phyloP scores from a whole-genome alignment of 2,329 filamentous ascomycete genomes.

The Fusarium vanettenii region DNA sequence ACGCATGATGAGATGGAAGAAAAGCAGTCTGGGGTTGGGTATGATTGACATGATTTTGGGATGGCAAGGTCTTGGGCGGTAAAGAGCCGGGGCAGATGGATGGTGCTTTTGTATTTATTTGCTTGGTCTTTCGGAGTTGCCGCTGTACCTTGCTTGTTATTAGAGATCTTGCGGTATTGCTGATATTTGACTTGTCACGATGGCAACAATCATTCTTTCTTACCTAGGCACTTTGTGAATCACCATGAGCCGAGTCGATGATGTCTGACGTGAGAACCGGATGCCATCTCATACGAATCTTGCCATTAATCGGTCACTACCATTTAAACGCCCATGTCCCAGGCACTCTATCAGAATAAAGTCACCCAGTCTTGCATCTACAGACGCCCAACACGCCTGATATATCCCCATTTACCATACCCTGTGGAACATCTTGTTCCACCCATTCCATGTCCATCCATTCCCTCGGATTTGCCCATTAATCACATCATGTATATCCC shows the following conservation, averaged over 20 bases:
- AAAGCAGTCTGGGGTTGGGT: neutral
- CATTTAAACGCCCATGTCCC: conserved; percentile 32
- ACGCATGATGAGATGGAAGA: neutral
- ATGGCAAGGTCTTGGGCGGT: neutral
- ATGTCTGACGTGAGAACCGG: neutral
- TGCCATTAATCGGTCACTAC: neutral
- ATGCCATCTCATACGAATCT: neutral
- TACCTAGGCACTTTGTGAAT: neutral
- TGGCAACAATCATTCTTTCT: neutral
- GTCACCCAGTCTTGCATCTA: conserved; percentile 20
- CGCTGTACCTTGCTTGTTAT: neutral
- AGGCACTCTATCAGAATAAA: conserved; percentile 28
- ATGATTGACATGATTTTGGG: neutral
- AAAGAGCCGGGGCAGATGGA: neutral
- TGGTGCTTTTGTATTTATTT: neutral
- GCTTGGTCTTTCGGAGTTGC: neutral
- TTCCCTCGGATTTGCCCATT: neutral
- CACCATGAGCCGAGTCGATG: too few relatives aligned
- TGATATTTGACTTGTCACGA: neutral
- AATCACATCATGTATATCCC: conserved; percentile 4
- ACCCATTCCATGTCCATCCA: neutral
- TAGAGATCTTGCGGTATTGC: neutral
- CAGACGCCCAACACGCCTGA: conserved; percentile 27
- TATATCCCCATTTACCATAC: neutral
- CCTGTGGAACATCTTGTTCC: conserved; percentile 3